Percentiles rank a stretch among this genome's conserved stretches.
These are phyloP conservation scores for Phyllosticta paracitricarpa DNA, from an alignment of 2,329 filamentous ascomycete species.

Conservation along the genomic window DNA sequence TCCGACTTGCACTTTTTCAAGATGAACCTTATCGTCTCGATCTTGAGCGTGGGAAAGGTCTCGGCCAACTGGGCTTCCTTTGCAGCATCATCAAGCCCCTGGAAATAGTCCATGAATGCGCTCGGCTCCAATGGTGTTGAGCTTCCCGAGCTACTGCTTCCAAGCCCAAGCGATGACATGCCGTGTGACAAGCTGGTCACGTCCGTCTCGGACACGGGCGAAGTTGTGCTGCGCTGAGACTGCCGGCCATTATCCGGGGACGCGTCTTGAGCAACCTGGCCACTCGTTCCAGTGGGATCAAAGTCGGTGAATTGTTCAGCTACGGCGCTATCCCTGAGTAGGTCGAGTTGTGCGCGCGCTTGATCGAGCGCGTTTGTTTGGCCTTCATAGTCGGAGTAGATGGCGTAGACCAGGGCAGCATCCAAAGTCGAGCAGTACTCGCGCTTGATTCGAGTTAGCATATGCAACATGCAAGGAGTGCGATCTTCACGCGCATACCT, in stretches of 20 bases:
- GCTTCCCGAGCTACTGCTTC: slow-evolving; percentile 14
- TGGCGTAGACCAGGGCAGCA: slow-evolving; percentile 64
- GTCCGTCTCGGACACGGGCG: slow-evolving; percentile 38
- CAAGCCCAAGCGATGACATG: slow-evolving; percentile 29
- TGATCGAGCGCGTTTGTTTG: slow-evolving; percentile 39
- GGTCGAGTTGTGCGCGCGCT: slow-evolving; percentile 52
- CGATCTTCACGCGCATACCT: neutral
- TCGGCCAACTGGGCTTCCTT: slow-evolving; percentile 55
- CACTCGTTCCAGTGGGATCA: slow-evolving; percentile 63
- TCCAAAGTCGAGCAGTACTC: slow-evolving; percentile 69
- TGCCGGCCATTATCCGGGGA: slow-evolving; percentile 13
- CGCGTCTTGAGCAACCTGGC: slow-evolving; percentile 22
- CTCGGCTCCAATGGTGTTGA: neutral
- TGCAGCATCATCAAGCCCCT: slow-evolving; percentile 32
- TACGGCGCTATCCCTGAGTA: slow-evolving; percentile 53
- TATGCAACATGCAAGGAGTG: neutral
- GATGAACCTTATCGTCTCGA: slow-evolving; percentile 54
- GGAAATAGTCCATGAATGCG: slow-evolving; percentile 19
- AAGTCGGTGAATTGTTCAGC: slow-evolving; percentile 66
- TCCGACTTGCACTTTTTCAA: slow-evolving; percentile 59
- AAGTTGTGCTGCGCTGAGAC: slow-evolving; percentile 15
- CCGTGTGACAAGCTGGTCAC: slow-evolving; percentile 40
- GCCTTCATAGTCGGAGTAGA: slow-evolving; percentile 65
- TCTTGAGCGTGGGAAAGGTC: slow-evolving; percentile 63
- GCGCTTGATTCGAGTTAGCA: slow-evolving; percentile 38